Evolutionary conservation across 2,329 filamentous ascomycete genomes (phyloP).

Genomic region (Fusarium sp.): DNA sequence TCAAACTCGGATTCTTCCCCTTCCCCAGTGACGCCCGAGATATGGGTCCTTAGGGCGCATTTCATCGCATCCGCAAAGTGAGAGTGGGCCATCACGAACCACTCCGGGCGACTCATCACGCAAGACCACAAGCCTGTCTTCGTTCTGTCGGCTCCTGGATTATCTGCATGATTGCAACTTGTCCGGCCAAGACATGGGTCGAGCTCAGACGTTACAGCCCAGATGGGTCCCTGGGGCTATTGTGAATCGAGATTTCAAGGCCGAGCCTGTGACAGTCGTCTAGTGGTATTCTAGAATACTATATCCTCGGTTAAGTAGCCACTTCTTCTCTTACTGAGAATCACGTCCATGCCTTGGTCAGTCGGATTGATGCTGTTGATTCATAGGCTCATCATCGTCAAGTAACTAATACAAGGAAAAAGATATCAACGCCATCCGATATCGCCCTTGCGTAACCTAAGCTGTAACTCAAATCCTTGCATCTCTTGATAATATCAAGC

Average conservation of each 20-base stretch:
- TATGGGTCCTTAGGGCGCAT: constrained; percentile 21
- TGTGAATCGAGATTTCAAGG: constrained; percentile 14
- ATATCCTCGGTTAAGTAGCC: constrained; percentile 42
- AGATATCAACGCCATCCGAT: constrained; percentile 21
- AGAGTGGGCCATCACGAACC: constrained; percentile 36
- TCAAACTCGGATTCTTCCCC: constrained; percentile 40
- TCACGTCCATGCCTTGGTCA: constrained; percentile 20
- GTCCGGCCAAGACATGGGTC: constrained; percentile 29
- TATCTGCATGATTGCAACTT: constrained; percentile 13
- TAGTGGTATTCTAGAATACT: constrained; percentile 23
- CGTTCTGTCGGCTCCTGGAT: constrained; percentile 16
- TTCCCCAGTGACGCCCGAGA: constrained; percentile 39
- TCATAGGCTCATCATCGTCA: constrained; percentile 10
- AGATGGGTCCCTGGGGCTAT: constrained; percentile 11
- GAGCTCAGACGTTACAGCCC: constrained; percentile 14
- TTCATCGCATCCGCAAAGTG: constrained; percentile 9
- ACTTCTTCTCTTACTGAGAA: constrained; percentile 8
- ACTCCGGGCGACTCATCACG: constrained; percentile 29
- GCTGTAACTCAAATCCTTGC: neutral
- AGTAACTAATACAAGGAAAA: constrained; percentile 13
- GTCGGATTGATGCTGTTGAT: constrained; percentile 14
- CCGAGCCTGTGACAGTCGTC: constrained; percentile 33
- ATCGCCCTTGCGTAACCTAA: constrained; percentile 13
- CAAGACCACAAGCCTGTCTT: constrained; percentile 15
- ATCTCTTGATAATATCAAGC: constrained; percentile 8